Conservation (phyloP, 768 basidiomycete species). For the Lentinus tigrinus region DNA sequence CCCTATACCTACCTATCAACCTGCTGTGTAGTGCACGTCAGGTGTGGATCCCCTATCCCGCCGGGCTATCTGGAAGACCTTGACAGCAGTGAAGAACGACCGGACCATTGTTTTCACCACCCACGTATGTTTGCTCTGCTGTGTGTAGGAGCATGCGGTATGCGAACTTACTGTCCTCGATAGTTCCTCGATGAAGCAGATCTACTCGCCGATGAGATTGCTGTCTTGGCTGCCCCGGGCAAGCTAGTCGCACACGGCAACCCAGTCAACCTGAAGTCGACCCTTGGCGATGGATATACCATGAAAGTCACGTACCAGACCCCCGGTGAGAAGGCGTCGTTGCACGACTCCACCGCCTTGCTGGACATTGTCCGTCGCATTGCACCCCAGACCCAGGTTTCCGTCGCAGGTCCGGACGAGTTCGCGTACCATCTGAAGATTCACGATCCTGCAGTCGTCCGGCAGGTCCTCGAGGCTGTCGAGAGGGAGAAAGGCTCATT, state of each 20-base stretch:
- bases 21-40: slow-evolving; percentile 53
- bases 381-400: slow-evolving; percentile 44
- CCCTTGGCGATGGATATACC: slow-evolving; percentile 71
- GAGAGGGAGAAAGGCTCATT: slow-evolving; percentile 41
- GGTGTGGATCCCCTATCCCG: slow-evolving; percentile 82
- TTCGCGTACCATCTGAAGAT: slow-evolving; percentile 58
- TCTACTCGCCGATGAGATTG: slow-evolving; percentile 74
- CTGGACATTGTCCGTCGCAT: slow-evolving; percentile 24
- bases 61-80: slow-evolving; percentile 72
- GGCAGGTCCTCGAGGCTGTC: slow-evolving; percentile 53
- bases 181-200: slow-evolving; percentile 81
- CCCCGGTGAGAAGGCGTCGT: slow-evolving; percentile 21
- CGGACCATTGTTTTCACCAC: slow-evolving; percentile 77
- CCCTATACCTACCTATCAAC: background rate
- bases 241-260: slow-evolving; percentile 71
- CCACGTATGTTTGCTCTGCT: slow-evolving; percentile 46
- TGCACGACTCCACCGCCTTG: slow-evolving; percentile 20
- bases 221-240: slow-evolving; percentile 73
- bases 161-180: background rate
- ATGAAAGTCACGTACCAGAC: slow-evolving; percentile 45
- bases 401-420: slow-evolving; percentile 42
- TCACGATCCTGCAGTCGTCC: slow-evolving; percentile 54
- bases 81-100: slow-evolving; percentile 66
- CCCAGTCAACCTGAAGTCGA: slow-evolving; percentile 71
- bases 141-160: background rate